Evolutionary conservation across 73 alveolate species (phyloP).

Genomic region (Uronychia binucleata): DNA sequence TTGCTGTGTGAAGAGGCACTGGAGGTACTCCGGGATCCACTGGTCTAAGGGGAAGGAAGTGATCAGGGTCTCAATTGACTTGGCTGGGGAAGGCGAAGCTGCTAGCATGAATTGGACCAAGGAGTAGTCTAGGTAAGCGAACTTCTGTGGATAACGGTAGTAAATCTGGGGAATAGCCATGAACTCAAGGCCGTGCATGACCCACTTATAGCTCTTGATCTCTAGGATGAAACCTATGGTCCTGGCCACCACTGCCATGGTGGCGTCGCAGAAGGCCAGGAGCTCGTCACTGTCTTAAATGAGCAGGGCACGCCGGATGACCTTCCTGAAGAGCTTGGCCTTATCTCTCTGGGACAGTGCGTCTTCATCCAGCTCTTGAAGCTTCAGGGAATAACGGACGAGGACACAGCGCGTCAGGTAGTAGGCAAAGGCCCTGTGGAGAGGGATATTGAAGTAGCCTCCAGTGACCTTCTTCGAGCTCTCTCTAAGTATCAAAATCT

Average conservation of each 20-base stretch:
- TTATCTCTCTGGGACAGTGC: neutral
- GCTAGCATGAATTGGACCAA: neutral
- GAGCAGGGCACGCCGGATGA: neutral
- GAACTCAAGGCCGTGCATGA: conserved; percentile 14
- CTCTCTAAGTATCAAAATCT: neutral
- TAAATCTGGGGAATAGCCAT: conserved; percentile 9
- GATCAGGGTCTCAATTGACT: neutral
- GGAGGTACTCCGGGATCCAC: neutral
- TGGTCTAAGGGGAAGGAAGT: neutral
- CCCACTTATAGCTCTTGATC: conserved; percentile 25
- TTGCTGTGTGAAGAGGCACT: neutral
- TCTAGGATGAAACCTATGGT: conserved; percentile 17
- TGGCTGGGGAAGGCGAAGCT: neutral
- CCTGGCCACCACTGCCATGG: neutral
- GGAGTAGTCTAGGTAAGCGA: neutral
- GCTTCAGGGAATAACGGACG: neutral
- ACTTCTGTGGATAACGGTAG: neutral
- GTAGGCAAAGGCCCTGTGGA: conserved; percentile 44
- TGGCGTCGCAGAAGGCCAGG: neutral
- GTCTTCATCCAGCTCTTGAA: neutral
- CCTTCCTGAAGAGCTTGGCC: neutral
- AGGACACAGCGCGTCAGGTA: conserved; percentile 21
- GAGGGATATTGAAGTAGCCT: conserved; percentile 44
- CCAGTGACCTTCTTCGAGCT: neutral
- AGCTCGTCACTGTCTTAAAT: neutral